These are phyloP conservation scores for Beauveria rudraprayagi DNA, from an alignment of 2,329 filamentous ascomycete species.

Conservation along the genomic window DNA sequence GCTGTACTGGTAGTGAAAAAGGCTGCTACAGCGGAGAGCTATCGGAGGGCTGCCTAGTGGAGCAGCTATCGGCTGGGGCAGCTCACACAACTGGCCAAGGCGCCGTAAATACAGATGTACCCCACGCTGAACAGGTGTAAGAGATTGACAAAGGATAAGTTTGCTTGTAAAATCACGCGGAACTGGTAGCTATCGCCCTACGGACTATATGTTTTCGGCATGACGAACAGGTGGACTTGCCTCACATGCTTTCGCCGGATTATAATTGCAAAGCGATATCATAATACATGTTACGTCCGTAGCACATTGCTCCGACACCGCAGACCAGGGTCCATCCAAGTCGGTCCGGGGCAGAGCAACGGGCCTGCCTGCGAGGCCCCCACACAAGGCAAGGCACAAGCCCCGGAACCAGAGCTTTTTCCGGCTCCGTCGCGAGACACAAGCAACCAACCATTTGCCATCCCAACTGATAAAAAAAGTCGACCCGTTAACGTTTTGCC, in stretches of 20 bases:
- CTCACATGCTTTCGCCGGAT: too few species aligned
- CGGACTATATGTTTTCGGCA: too few species aligned
- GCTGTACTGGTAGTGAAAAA: not conserved
- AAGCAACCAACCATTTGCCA: not conserved
- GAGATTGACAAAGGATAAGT: too few species aligned
- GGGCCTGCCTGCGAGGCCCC: not conserved
- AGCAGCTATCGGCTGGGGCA: not conserved
- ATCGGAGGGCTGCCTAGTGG: slow-evolving; percentile 9
- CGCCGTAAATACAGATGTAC: not conserved
- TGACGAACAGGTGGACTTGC: too few species aligned
- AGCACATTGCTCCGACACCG: slow-evolving; percentile 3
- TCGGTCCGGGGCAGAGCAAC: slow-evolving; percentile 1
- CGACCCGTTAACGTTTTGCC: not conserved
- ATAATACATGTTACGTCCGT: too few species aligned
- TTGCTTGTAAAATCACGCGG: too few species aligned
- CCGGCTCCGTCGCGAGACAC: not conserved
- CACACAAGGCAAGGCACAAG: not conserved
- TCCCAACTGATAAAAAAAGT: not conserved
- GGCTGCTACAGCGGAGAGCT: slow-evolving; percentile 3
- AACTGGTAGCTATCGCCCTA: too few species aligned
- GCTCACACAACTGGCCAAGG: not conserved
- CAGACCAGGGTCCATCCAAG: not conserved
- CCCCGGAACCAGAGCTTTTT: slow-evolving; percentile 2
- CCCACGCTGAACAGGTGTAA: not conserved
- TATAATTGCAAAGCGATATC: too few species aligned